Evolutionary conservation across 176 grass and related monocot species (phyloP).

Genomic region (Carex scoparia): DNA sequence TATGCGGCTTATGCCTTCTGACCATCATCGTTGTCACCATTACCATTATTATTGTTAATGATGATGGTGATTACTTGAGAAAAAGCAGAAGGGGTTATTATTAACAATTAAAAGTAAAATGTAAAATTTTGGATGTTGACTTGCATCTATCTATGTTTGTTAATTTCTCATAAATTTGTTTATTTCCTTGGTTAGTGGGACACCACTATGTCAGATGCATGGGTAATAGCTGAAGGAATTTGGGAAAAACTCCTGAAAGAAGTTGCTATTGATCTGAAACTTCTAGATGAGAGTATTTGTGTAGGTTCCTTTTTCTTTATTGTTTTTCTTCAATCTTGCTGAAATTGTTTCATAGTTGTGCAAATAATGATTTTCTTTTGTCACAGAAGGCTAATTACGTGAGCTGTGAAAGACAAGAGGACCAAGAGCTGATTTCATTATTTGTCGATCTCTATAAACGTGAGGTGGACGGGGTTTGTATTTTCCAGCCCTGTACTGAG

Average conservation of each 20-base stretch:
- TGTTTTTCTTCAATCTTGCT: not conserved
- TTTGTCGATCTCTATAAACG: not conserved
- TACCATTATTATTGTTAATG: too few relatives aligned
- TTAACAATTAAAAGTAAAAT: too few relatives aligned
- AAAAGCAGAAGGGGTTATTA: too few relatives aligned
- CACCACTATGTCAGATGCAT: not conserved
- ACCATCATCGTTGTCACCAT: too few relatives aligned
- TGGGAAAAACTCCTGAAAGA: not conserved
- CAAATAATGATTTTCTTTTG: not conserved
- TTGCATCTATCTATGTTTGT: too few relatives aligned
- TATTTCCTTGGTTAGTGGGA: too few relatives aligned
- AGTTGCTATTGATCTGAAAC: not conserved
- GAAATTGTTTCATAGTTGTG: not conserved
- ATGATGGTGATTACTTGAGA: too few relatives aligned
- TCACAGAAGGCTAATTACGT: not conserved
- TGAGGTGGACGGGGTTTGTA: not conserved
- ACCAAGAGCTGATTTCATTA: not conserved
- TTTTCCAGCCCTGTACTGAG: not conserved
- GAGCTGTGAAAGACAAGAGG: not conserved
- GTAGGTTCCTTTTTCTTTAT: not conserved
- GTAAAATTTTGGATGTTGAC: too few relatives aligned
- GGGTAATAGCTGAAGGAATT: not conserved
- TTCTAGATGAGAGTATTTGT: not conserved
- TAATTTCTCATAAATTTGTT: too few relatives aligned
- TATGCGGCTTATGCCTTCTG: too few relatives aligned